Conservation (phyloP, 2,329 filamentous ascomycete genomes). For the Stenocarpella maydis region DNA sequence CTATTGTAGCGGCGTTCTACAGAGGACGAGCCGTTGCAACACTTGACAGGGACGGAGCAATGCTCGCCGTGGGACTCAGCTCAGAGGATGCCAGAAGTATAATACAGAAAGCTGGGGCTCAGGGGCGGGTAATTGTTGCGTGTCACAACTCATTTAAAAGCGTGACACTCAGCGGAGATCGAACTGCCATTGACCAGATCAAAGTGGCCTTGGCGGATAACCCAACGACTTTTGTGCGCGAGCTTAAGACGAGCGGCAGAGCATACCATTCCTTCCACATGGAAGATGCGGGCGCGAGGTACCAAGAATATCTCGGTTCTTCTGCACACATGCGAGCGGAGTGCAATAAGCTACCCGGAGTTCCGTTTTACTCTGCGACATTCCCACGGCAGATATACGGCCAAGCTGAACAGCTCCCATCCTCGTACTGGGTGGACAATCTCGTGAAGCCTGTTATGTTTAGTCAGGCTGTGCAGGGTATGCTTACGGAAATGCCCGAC, state of each 20-base stretch:
- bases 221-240: neutral
- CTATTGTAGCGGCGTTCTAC: neutral
- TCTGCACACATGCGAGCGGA: no score
- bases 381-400: no score
- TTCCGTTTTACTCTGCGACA: no score
- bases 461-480: neutral
- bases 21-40: neutral
- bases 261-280: neutral
- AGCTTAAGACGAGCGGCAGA: neutral
- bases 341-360: no score
- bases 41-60: neutral
- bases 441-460: neutral
- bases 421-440: neutral
- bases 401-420: neutral
- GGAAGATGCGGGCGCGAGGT: neutral
- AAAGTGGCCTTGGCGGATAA: neutral
- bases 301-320: no score
- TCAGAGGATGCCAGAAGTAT: neutral
- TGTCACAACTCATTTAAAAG: conserved; percentile 31
- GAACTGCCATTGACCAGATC: neutral
- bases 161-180: conserved; percentile 31
- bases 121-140: neutral
- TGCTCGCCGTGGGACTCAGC: neutral
- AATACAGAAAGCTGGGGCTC: neutral
- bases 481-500: neutral